Conservation (phyloP, 192 early-diverging fungal genomes). For the Geranomyces michiganensis region DNA sequence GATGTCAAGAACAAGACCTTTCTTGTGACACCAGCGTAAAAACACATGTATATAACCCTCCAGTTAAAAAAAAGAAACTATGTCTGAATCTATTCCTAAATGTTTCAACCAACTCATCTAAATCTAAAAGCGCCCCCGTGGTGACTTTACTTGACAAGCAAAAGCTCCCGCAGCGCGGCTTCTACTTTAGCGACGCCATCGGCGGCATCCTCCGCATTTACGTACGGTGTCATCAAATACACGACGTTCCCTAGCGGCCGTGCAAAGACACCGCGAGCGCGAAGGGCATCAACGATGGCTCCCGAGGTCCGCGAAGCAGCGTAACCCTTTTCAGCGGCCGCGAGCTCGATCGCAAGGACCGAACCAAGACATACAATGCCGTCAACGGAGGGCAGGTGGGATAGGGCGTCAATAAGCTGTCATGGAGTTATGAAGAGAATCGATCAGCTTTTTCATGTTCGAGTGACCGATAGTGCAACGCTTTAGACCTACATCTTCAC, state of each 20-base stretch:
- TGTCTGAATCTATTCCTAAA: no score
- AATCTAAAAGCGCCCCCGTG: no score
- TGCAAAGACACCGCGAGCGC: slow-evolving; percentile 57
- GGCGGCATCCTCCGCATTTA: background rate
- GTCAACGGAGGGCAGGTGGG: slow-evolving; percentile 59
- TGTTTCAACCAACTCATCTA: no score
- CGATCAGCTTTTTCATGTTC: no score
- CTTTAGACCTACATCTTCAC: no score
- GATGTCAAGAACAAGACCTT: slow-evolving; percentile 70
- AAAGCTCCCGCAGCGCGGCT: no score
- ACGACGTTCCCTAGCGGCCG: slow-evolving; percentile 76
- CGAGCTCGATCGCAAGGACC: slow-evolving; percentile 68
- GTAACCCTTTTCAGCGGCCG: slow-evolving; percentile 48
- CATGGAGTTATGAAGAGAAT: background rate
- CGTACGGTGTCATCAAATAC: slow-evolving; percentile 65
- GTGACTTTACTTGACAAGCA: no score
- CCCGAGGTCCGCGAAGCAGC: slow-evolving; percentile 45
- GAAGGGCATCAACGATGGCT: slow-evolving; percentile 40
- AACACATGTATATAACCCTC: no score
- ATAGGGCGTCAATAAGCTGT: slow-evolving; percentile 48
- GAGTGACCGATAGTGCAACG: no score
- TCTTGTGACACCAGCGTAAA: slow-evolving; percentile 57
- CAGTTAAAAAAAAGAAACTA: no score
- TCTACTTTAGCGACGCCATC: no score
- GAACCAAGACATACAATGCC: slow-evolving; percentile 70